phyloP scores from a whole-genome alignment of 1,139 yeast genomes.

The Tardiomyces depauwii region DNA sequence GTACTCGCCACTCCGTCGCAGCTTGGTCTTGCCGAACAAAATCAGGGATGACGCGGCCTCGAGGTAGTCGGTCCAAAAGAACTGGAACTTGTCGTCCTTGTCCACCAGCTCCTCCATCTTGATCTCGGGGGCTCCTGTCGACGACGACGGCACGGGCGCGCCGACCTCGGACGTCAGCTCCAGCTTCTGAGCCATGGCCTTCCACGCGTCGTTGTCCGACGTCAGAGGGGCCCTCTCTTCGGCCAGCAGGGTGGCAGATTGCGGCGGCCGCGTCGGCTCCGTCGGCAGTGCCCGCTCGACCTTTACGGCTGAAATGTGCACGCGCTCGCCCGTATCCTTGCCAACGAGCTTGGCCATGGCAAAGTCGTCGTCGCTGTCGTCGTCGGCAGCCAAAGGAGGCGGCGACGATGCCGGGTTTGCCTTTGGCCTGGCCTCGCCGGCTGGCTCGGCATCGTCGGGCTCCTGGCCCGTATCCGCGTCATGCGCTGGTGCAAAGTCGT shows the following conservation, averaged over 20 bases:
- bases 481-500: neutral
- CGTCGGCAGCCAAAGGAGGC: neutral
- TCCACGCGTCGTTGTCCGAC: slow-evolving; percentile 2
- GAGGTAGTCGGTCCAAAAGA: slow-evolving; percentile 87
- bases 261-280: slow-evolving; percentile 8
- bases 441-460: too few species aligned
- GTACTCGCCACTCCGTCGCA: slow-evolving; percentile 26
- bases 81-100: slow-evolving; percentile 40
- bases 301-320: slow-evolving; percentile 6
- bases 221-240: neutral
- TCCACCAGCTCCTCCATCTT: slow-evolving; percentile 12
- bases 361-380: slow-evolving; percentile 5
- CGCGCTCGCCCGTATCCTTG: slow-evolving; percentile 1
- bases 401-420: neutral
- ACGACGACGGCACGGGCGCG: neutral
- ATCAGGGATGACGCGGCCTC: slow-evolving; percentile 63
- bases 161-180: neutral
- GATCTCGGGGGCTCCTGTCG: slow-evolving; percentile 1
- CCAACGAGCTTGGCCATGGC: neutral
- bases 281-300: slow-evolving; percentile 1
- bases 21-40: slow-evolving; percentile 71
- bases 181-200: neutral
- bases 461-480: neutral
- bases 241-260: slow-evolving; percentile 2
- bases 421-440: too few species aligned